Evolutionary conservation across 306 rosid species (phyloP).

Genomic region (Elaeagnus macrophylla): DNA sequence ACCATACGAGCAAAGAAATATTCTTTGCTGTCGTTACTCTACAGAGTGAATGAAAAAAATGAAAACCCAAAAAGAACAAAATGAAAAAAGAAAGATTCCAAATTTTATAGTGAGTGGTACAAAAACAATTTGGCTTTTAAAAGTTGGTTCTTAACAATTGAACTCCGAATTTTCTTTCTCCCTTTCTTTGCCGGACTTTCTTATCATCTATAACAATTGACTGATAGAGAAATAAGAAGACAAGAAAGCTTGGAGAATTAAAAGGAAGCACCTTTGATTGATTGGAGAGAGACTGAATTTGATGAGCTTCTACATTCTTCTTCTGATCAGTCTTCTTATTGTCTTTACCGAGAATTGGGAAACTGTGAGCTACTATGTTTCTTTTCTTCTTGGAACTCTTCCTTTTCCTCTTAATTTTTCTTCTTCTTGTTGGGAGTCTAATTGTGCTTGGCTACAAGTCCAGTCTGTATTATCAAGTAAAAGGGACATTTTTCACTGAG

Average conservation of each 20-base stretch:
- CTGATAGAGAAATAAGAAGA: conserved; percentile 1
- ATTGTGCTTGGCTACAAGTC: too few relatives aligned
- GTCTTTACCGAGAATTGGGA: conserved; percentile 5
- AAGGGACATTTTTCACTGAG: too few relatives aligned
- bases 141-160: neutral
- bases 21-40: neutral
- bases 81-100: conserved; percentile 1
- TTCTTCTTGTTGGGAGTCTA: too few relatives aligned
- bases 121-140: conserved; percentile 9
- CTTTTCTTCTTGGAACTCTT: too few relatives aligned
- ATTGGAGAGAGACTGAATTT: conserved; percentile 6
- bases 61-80: neutral
- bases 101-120: neutral
- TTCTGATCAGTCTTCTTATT: neutral
- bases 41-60: neutral
- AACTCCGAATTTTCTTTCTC: neutral
- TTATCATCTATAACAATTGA: too few relatives aligned
- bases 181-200: neutral
- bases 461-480: too few relatives aligned
- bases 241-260: neutral
- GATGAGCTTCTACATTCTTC: conserved; percentile 3
- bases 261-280: conserved; percentile 1
- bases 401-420: too few relatives aligned
- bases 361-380: too few relatives aligned
- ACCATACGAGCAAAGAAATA: neutral